Evolutionary conservation across 306 rosid genomes (phyloP).

Genomic region (Cicer pinnatifidum): DNA sequence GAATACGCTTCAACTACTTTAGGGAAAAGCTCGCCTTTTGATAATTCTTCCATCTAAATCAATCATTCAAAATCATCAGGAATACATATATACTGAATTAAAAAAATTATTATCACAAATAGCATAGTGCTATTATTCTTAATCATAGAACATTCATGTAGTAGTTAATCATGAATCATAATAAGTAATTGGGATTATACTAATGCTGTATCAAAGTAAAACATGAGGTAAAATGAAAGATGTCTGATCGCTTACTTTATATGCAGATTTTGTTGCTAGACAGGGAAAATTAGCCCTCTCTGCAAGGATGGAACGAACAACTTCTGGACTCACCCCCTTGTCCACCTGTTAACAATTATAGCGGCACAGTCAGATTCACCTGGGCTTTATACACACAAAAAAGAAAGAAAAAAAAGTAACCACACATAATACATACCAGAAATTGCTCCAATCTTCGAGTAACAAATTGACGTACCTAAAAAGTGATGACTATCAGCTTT

Average conservation of each 20-base stretch:
- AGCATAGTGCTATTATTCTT: neutral
- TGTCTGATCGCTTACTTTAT: constrained; percentile 55
- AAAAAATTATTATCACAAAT: constrained; percentile 1
- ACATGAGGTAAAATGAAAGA: constrained; percentile 23
- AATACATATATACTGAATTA: neutral
- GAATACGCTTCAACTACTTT: constrained; percentile 93
- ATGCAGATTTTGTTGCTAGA: constrained; percentile 83
- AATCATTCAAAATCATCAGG: constrained; percentile 41
- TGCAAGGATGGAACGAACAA: constrained; percentile 77
- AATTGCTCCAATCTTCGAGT: constrained; percentile 88
- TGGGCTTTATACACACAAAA: constrained; percentile 7
- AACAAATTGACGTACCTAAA: constrained; percentile 81
- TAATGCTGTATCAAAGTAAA: constrained; percentile 28
- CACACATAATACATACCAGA: constrained; percentile 62
- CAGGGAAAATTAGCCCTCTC: constrained; percentile 81
- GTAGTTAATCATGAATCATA: neutral
- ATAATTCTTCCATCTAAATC: constrained; percentile 82
- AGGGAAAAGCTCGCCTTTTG: constrained; percentile 65
- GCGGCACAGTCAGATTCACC: constrained; percentile 22
- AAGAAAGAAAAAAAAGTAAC: neutral
- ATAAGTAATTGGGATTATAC: constrained; percentile 3
- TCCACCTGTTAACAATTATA: constrained; percentile 66
- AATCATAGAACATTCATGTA: neutral
- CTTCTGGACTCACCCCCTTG: constrained; percentile 75
- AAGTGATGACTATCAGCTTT: constrained; percentile 40